Evolutionary conservation across 2,329 filamentous ascomycete species (phyloP).

Genomic region (Geosmithia morbida): DNA sequence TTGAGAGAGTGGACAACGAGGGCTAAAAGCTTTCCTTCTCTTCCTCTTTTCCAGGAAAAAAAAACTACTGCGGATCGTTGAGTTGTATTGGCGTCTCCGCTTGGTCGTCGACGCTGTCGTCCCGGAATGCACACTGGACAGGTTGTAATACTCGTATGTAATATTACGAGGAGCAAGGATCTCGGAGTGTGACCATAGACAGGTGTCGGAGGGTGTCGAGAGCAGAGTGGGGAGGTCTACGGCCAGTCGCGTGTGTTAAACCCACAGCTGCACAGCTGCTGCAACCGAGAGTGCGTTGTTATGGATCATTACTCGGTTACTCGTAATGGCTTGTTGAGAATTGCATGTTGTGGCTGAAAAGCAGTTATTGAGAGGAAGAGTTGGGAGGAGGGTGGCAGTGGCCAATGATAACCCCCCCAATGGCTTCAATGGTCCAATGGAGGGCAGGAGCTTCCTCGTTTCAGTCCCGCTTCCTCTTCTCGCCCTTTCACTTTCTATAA

Average conservation of each 20-base stretch:
- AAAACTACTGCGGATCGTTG: neutral
- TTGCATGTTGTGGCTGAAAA: neutral
- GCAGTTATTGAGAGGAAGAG: neutral
- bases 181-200: neutral
- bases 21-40: too few relatives aligned
- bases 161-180: neutral
- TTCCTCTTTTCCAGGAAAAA: neutral
- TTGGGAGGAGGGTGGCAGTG: neutral
- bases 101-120: neutral
- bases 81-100: neutral
- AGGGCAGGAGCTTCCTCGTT: too few relatives aligned
- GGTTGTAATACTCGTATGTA: neutral
- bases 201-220: neutral
- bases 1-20: neutral
- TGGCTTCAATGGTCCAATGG: too few relatives aligned
- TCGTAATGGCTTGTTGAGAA: neutral
- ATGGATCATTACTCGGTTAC: neutral
- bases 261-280: too few relatives aligned
- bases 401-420: neutral
- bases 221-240: neutral
- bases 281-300: neutral
- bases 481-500: neutral
- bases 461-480: too few relatives aligned
- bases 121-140: neutral
- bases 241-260: slow-evolving; percentile 2